Evolutionary conservation across 768 basidiomycete genomes (phyloP).

Genomic region (Auricularia auricula-judae): DNA sequence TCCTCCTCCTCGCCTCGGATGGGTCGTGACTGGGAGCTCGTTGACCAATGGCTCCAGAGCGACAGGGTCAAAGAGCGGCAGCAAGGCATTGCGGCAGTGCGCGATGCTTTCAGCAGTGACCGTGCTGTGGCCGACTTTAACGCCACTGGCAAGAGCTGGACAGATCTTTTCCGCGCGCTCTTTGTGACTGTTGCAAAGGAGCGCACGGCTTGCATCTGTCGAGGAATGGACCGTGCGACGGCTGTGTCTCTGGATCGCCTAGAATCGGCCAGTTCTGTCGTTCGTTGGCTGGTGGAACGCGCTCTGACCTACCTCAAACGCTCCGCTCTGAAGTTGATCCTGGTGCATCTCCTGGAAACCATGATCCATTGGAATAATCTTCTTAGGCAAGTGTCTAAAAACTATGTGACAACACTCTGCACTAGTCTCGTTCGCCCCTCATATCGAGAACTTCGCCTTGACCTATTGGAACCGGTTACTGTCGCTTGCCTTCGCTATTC

Average conservation of each 20-base stretch:
- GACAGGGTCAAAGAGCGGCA: constrained; percentile 62
- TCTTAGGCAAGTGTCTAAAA: constrained; percentile 53
- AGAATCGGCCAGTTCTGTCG: constrained; percentile 44
- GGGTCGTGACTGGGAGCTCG: background rate
- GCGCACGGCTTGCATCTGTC: constrained; percentile 31
- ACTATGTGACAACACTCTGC: constrained; percentile 73
- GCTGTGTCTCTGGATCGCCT: constrained; percentile 24
- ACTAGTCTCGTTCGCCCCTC: constrained; percentile 58
- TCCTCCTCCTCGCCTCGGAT: background rate
- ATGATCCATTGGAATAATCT: constrained; percentile 45
- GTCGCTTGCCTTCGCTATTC: constrained; percentile 64
- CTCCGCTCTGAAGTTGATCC: constrained; percentile 42
- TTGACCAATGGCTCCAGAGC: constrained; percentile 19
- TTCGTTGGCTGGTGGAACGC: constrained; percentile 67
- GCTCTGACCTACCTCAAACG: constrained; percentile 44
- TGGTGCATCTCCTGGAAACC: constrained; percentile 53
- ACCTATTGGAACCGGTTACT: constrained; percentile 57
- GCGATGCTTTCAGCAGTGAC: constrained; percentile 38
- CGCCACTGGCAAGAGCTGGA: constrained; percentile 40
- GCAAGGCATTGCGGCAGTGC: constrained; percentile 45
- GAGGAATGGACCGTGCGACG: constrained; percentile 40
- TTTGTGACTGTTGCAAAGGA: constrained; percentile 59
- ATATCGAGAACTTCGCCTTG: constrained; percentile 64
- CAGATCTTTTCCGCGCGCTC: constrained; percentile 59
- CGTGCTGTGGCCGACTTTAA: constrained; percentile 30